Base-by-base conservation (phyloP, 768 basidiomycete genomes). In the Termitomyces sp. region DNA sequence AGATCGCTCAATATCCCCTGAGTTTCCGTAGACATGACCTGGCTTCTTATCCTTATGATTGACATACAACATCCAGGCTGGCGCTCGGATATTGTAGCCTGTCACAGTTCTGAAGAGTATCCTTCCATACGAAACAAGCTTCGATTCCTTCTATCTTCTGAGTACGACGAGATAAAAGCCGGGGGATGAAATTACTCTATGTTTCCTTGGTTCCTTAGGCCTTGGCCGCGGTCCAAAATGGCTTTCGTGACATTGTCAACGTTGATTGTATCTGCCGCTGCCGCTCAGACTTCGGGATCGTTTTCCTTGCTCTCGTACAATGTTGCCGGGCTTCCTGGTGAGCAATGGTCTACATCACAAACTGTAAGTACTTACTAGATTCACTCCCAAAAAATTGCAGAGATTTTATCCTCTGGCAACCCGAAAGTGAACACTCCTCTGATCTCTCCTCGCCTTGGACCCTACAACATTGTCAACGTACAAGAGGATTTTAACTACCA, bases 401-500 rank as follows among this genome's bases (percentile, higher is more conserved):
- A 71, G 30, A 24, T 63, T 22, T 50, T 71, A 2, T 74, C 70
- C 0, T 72, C 71, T 1, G 67, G 69, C 4, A 61, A 71, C 42
- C 72, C 72, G 8, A 51, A 50, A 8, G 56, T 61, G 2, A 65
- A 74, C 56, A 74, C 72, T 10, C 68, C 72, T 14, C 55, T 71
- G 22, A 72, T 74, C 44, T 70, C 71, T 6, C 61, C 70, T 27
- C 69, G 68, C n/a, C 65, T 74, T 9, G 59, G 56, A 46, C 68
- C 71, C 2, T 72, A 68, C 57, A 71, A 69, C 60, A 65, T 73
- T 43, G 65, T 73, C 56, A 66, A 74, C 42, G 71, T 74, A 13
- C 67, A 74, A 54, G 69, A 74, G 62, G 75, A 76, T 56, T 76
- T 76, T 67, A 75, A 76, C 55, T 76, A 69, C 43, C 73, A 76